Evolutionary conservation across 2,329 filamentous ascomycete species (phyloP).

Genomic region (Cercospora zeae-maydis): DNA sequence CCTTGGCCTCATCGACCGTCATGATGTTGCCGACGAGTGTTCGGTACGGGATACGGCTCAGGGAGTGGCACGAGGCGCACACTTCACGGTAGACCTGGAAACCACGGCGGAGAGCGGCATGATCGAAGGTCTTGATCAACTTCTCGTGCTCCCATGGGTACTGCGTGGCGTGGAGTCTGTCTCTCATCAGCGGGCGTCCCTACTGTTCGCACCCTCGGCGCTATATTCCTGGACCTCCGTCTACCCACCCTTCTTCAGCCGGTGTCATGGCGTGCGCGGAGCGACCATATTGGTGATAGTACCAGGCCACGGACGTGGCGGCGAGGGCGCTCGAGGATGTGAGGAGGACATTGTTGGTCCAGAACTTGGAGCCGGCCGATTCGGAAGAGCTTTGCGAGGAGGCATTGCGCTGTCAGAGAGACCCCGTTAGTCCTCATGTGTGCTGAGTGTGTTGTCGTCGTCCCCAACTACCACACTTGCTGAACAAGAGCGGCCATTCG

Average conservation of each 20-base stretch:
- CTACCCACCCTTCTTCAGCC: slow-evolving; percentile 91
- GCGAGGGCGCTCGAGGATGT: slow-evolving; percentile 82
- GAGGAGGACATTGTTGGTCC: slow-evolving; percentile 81
- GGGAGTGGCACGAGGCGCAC: slow-evolving; percentile 95
- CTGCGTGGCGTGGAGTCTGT: slow-evolving; percentile 80
- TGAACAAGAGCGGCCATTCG: neutral
- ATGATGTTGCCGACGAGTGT: slow-evolving; percentile 83
- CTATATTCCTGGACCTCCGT: neutral
- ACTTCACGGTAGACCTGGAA: slow-evolving; percentile 99
- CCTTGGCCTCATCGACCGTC: slow-evolving; percentile 98
- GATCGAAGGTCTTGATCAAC: slow-evolving; percentile 93
- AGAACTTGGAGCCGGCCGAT: slow-evolving; percentile 65
- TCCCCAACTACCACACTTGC: neutral
- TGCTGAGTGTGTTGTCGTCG: neutral
- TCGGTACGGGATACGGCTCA: slow-evolving; percentile 91
- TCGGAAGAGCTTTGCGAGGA: slow-evolving; percentile 68
- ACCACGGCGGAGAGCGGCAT: slow-evolving; percentile 94
- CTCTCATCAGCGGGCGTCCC: neutral
- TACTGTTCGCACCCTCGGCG: slow-evolving; percentile 1
- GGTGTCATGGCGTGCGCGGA: slow-evolving; percentile 85
- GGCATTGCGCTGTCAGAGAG: slow-evolving; percentile 50
- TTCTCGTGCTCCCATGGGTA: slow-evolving; percentile 96
- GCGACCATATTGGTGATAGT: slow-evolving; percentile 92
- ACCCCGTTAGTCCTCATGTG: slow-evolving; percentile 18
- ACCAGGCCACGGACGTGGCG: slow-evolving; percentile 89